A percentile compares a stretch with the other conserved stretches of the same genome.
These are phyloP conservation scores for Penicillium aurantiogriseum DNA, from an alignment of 2,329 filamentous ascomycete species.

Conservation along the genomic window DNA sequence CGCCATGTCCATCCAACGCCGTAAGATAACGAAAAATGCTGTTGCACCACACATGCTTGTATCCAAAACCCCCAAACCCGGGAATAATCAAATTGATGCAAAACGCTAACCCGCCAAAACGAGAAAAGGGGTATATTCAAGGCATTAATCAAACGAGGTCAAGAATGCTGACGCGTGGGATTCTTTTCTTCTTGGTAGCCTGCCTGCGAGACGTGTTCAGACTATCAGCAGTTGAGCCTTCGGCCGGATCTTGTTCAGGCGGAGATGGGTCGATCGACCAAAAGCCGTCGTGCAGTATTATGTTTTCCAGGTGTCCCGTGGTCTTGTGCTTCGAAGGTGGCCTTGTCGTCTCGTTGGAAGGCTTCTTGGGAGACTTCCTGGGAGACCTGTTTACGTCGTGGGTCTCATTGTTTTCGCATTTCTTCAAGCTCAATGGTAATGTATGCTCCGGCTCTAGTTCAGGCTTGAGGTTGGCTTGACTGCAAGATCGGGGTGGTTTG, in stretches of 20 bases:
- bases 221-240: slow-evolving; percentile 4
- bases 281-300: slow-evolving; percentile 24
- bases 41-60: not conserved
- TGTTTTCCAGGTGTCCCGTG: slow-evolving; percentile 19
- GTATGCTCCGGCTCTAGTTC: not conserved
- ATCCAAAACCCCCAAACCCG: not conserved
- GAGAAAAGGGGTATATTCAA: slow-evolving; percentile 9
- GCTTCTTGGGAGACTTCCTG: not conserved
- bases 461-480: not conserved
- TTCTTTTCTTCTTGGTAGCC: slow-evolving; percentile 28
- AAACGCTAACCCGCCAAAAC: not conserved
- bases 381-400: not conserved
- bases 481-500: not conserved
- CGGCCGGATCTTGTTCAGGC: slow-evolving; percentile 10
- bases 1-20: not conserved
- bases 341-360: not conserved
- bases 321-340: not conserved
- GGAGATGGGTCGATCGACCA: slow-evolving; percentile 22
- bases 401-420: not conserved
- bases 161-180: slow-evolving; percentile 36
- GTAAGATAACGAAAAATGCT: not conserved
- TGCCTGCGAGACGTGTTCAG: slow-evolving; percentile 1
- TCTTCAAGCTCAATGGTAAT: not conserved
- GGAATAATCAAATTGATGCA: not conserved
- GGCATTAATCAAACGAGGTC: slow-evolving; percentile 26